Percentiles rank a stretch among this genome's conserved stretches.
Conservation (phyloP, 495 filamentous ascomycete genomes). For the Sordaria brevicollis region DNA sequence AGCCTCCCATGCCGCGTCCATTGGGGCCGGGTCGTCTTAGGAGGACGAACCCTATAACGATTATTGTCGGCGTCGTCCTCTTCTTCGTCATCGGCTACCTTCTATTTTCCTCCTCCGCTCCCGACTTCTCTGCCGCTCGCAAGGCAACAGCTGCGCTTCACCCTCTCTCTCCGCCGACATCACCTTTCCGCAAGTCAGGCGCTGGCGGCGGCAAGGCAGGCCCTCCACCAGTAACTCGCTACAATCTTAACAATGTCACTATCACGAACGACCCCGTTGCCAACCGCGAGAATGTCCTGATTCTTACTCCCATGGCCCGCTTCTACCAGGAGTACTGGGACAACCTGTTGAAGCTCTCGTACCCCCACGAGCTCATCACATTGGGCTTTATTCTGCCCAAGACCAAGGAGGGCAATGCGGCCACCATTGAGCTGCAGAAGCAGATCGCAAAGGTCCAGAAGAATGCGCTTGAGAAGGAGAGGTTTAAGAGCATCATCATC, state of each 20-base stretch:
- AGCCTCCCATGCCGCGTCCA: conserved; percentile 36
- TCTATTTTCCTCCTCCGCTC: conserved; percentile 34
- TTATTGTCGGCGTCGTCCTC: conserved; percentile 37
- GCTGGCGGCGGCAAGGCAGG: conserved; percentile 44
- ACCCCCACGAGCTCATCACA: conserved; percentile 88
- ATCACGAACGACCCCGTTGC: conserved; percentile 59
- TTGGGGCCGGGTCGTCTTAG: conserved; percentile 47
- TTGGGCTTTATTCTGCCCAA: conserved; percentile 96
- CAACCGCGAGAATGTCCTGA: conserved; percentile 77
- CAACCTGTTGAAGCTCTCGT: conserved; percentile 73
- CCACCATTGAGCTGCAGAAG: conserved; percentile 69
- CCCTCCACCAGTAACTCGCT: conserved; percentile 85
- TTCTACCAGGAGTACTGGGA: conserved; percentile 96
- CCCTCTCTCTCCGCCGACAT: conserved; percentile 70
- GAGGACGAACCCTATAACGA: conserved; percentile 42
- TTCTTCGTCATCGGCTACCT: conserved; percentile 46
- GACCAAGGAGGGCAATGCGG: conserved; percentile 75
- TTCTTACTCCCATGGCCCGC: conserved; percentile 83
- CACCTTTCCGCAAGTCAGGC: conserved; percentile 66
- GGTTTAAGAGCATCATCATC: conserved; percentile 88
- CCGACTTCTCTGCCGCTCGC: conserved; percentile 26
- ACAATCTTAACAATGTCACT: conserved; percentile 88
- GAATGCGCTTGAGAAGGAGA: conserved; percentile 59
- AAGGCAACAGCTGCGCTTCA: conserved; percentile 53
- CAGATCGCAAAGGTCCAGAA: conserved; percentile 75